Evolutionary conservation across 768 basidiomycete species (phyloP).

Genomic region (Stropharia rugosoannulata): DNA sequence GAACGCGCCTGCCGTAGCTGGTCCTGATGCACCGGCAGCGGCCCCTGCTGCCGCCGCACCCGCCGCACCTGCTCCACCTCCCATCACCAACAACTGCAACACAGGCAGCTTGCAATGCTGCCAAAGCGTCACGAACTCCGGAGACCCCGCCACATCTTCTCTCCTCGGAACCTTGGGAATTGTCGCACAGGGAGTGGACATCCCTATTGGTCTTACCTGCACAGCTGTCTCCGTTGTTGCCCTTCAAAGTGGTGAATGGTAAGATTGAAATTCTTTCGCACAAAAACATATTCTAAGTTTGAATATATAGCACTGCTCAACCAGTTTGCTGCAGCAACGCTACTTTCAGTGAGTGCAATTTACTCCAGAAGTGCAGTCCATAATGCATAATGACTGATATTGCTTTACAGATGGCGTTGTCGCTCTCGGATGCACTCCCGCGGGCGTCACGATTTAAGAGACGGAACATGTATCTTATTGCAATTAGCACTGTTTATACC

Average conservation of each 20-base stretch:
- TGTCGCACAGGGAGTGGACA: not conserved
- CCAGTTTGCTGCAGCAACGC: not conserved
- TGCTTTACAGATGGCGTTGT: not conserved
- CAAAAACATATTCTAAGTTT: not conserved
- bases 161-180: not conserved
- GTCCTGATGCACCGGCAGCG: not conserved
- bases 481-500: no score
- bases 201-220: not conserved
- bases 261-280: not conserved
- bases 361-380: not conserved
- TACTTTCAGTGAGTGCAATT: not conserved
- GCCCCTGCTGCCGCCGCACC: no score
- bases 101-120: not conserved
- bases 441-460: no score
- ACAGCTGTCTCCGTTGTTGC: not conserved
- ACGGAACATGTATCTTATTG: no score
- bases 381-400: not conserved
- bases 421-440: not conserved
- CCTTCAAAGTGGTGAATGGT: not conserved
- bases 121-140: not conserved
- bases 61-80: no score
- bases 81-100: not conserved
- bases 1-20: not conserved
- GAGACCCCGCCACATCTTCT: not conserved
- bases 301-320: not conserved